Conservation (phyloP, 352 stramenopile species). For the Phytophthora parvispora region DNA sequence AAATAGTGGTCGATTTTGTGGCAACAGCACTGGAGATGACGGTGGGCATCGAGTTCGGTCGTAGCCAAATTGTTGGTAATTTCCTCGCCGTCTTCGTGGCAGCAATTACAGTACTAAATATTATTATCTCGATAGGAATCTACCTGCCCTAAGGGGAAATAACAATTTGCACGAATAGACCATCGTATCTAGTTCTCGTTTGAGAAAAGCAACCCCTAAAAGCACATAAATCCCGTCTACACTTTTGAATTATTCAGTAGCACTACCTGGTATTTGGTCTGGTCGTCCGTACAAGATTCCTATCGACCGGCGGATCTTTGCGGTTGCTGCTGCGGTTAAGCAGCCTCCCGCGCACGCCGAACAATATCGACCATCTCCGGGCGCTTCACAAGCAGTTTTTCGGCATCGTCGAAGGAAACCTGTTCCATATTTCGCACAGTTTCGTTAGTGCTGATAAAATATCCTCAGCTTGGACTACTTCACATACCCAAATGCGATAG, state of each 20-base stretch:
- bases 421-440: neutral
- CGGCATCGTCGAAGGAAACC: constrained; percentile 20
- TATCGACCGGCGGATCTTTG: too few species aligned
- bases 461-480: too few species aligned
- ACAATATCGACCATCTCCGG: constrained; percentile 11
- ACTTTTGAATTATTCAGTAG: too few species aligned
- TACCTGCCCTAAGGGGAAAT: constrained; percentile 42
- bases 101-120: constrained; percentile 40
- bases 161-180: too few species aligned
- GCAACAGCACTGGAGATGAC: constrained; percentile 29
- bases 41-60: constrained; percentile 23
- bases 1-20: constrained; percentile 29
- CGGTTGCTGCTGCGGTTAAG: too few species aligned
- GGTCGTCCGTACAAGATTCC: too few species aligned
- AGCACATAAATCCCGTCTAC: too few species aligned
- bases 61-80: constrained; percentile 9
- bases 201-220: too few species aligned
- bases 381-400: neutral
- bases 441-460: too few species aligned
- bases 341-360: neutral
- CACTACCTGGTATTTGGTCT: too few species aligned
- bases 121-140: constrained; percentile 36
- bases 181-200: too few species aligned
- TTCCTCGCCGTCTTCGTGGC: constrained; percentile 38
- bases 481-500: constrained; percentile 28